A percentile compares a stretch with the other conserved stretches of the same genome.
Evolutionary conservation across 208 protist species (phyloP).

Genomic region (Leishmania tropica): DNA sequence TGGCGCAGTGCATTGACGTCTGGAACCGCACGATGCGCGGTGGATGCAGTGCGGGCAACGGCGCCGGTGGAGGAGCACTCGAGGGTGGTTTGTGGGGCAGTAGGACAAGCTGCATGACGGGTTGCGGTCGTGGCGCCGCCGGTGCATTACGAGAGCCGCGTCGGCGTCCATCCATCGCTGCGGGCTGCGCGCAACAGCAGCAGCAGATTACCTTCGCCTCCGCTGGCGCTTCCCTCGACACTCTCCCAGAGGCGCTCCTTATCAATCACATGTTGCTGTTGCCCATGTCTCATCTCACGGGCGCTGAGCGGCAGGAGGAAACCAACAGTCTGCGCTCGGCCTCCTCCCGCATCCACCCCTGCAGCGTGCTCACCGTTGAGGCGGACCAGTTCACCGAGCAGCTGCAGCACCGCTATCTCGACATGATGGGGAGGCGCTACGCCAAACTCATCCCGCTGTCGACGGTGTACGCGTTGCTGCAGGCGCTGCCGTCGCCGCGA

Average conservation of each 20-base stretch:
- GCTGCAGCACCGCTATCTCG: constrained; percentile 52
- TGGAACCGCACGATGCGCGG: constrained; percentile 26
- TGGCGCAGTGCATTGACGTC: constrained; percentile 42
- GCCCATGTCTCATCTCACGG: constrained; percentile 39
- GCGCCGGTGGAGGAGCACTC: neutral
- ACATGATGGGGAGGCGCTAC: constrained; percentile 48
- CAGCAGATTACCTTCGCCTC: constrained; percentile 12
- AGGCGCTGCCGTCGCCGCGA: constrained; percentile 48
- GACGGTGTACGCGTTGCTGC: constrained; percentile 45
- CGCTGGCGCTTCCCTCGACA: constrained; percentile 13
- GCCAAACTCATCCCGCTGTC: constrained; percentile 63
- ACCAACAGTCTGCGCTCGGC: constrained; percentile 31
- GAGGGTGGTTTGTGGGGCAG: neutral
- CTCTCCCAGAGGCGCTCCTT: constrained; percentile 31
- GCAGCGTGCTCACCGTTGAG: constrained; percentile 60
- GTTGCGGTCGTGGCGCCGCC: neutral
- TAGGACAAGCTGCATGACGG: neutral
- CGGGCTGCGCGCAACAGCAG: constrained; percentile 2
- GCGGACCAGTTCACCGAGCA: constrained; percentile 41
- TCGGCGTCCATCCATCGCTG: neutral
- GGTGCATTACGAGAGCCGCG: neutral
- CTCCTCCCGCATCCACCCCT: constrained; percentile 57
- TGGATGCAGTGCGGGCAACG: neutral
- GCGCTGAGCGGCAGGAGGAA: constrained; percentile 21
- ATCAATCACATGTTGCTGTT: constrained; percentile 43